A percentile compares a stretch with the other conserved stretches of the same genome.
Evolutionary conservation across 495 filamentous ascomycete species (phyloP).

Genomic region (Daldinia vernicosa): DNA sequence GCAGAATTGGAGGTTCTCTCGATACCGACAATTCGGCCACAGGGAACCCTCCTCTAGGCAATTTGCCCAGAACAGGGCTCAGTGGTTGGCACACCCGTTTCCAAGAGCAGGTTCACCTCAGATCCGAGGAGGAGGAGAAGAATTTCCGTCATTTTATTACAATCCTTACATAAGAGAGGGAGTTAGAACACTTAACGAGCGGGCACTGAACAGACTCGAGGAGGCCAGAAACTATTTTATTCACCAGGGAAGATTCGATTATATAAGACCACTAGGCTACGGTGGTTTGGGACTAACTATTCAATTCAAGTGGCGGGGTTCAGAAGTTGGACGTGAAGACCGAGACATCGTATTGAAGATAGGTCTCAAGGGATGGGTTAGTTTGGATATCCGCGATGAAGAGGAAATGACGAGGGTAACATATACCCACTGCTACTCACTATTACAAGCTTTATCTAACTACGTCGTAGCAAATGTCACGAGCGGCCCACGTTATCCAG

Average conservation of each 20-base stretch:
- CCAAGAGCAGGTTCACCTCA: not conserved
- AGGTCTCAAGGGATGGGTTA: not conserved
- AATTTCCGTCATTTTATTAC: no score
- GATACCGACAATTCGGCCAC: not conserved
- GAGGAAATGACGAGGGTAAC: slow-evolving; percentile 9
- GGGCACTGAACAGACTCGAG: not conserved
- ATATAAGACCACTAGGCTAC: slow-evolving; percentile 6
- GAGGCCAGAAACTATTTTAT: not conserved
- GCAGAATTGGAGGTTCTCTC: slow-evolving; percentile 4
- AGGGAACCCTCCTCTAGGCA: not conserved
- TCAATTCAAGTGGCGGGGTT: not conserved
- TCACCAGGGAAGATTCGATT: not conserved
- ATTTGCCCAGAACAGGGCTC: not conserved
- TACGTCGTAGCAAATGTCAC: slow-evolving; percentile 3
- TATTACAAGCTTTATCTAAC: slow-evolving; percentile 2
- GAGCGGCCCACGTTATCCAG: slow-evolving; percentile 34
- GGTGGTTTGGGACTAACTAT: slow-evolving; percentile 21
- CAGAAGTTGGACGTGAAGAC: not conserved
- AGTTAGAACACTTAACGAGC: not conserved
- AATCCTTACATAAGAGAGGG: no score
- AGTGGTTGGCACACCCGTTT: slow-evolving; percentile 8
- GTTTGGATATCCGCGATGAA: slow-evolving; percentile 2
- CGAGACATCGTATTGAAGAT: slow-evolving; percentile 18
- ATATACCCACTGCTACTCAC: not conserved
- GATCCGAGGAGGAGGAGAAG: not conserved